Conservation (phyloP, 495 filamentous ascomycete genomes). For the Talaromyces liani region DNA sequence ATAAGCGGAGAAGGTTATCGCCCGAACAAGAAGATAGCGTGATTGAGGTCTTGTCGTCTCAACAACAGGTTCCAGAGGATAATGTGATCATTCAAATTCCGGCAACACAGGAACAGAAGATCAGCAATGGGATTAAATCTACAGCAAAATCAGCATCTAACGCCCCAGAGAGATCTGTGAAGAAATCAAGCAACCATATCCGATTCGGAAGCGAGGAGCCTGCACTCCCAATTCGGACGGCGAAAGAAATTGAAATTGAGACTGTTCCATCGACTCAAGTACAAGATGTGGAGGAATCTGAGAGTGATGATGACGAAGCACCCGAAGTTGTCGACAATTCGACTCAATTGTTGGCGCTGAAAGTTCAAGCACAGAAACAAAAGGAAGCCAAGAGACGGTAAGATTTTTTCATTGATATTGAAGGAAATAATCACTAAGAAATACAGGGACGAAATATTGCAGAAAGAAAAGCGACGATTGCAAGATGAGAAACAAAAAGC, state of each 20-base stretch:
- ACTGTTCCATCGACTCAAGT: slow-evolving; percentile 9
- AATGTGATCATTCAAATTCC: not conserved
- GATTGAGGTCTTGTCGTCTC: not conserved
- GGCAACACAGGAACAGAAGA: not conserved
- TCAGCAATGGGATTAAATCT: slow-evolving; percentile 16
- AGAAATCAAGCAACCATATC: slow-evolving; percentile 16
- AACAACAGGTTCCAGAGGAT: not conserved
- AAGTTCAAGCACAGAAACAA: slow-evolving; percentile 34
- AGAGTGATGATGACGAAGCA: slow-evolving; percentile 34
- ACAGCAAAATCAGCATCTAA: slow-evolving; percentile 14
- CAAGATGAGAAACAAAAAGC: slow-evolving; percentile 40
- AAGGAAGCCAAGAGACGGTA: slow-evolving; percentile 30
- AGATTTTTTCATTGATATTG: slow-evolving; percentile 11
- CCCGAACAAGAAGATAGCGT: slow-evolving; percentile 2
- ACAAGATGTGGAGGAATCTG: slow-evolving; percentile 17
- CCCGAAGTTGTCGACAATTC: slow-evolving; percentile 44
- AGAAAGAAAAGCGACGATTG: slow-evolving; percentile 40
- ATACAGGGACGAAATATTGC: slow-evolving; percentile 12
- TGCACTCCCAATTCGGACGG: slow-evolving; percentile 16
- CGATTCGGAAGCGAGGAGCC: slow-evolving; percentile 42
- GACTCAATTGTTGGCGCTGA: slow-evolving; percentile 31
- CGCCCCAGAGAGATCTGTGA: not conserved
- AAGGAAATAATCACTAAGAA: not conserved
- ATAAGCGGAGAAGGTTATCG: slow-evolving; percentile 31
- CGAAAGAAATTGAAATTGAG: slow-evolving; percentile 16